Evolutionary conservation across 2,329 filamentous ascomycete genomes (phyloP), one percentile per base, ranked within the genome.

Genomic region (Apiospora saccharicola): DNA sequence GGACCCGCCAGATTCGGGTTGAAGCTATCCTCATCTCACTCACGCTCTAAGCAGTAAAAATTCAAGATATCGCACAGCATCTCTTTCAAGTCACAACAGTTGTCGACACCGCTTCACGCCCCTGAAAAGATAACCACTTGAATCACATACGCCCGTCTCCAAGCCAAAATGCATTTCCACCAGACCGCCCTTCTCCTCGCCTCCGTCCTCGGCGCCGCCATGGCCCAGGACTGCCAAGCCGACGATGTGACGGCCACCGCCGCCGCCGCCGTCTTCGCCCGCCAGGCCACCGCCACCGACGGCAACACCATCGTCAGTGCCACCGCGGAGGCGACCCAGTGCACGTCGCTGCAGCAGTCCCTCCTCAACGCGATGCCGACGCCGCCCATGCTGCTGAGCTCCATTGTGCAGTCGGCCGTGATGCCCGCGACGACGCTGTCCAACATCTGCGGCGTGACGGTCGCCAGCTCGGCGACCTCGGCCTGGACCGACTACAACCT

Each of bases 401-500:
- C 57, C 8, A 24, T 64, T 19, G 57, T 41, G 57, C 34, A n/a
- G 57, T 41, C 57, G 57, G 57, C 34, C 19, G 34, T 64, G 34
- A 64, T 64, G 57, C 57, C 57, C 2, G 57, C 57, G 57, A 64
- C 57, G 34, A 64, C 57, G 57, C 34, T 64, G 19, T 24, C 57
- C 30, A 34, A 64, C 57, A 64, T 64, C 57, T 64, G 57, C 57
- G 57, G 19, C 57, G 57, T 22, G 2, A 41, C 57, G 30, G 57
- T 64, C 7, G 8, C 34, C 34, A n/a, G 34, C 34, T 41, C 57
- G 34, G 57, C 57, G 7, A 41, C 57, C 19, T 64, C 57, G 57
- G 57, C 57, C 57, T 64, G 57, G 57, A 64, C 57, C 57, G 30
- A 34, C 30, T 64, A 64, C 57, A 64, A 64, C 57, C 57, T 64